Evolutionary conservation across 2,329 filamentous ascomycete genomes (phyloP).

Genomic region (Fusarium transvaalense): DNA sequence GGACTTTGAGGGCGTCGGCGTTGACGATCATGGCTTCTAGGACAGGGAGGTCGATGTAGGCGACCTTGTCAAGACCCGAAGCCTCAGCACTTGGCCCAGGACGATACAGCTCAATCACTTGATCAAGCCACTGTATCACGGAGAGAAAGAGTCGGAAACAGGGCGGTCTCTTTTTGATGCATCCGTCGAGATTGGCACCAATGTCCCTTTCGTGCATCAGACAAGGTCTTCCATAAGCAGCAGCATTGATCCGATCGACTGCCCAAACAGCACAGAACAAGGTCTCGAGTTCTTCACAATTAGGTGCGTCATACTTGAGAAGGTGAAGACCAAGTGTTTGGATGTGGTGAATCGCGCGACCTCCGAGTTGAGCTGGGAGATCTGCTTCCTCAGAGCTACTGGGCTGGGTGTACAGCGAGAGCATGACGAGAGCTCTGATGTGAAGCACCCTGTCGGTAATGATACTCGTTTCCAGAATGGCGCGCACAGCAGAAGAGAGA

Average conservation of each 20-base stretch:
- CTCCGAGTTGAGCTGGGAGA: slow-evolving; percentile 65
- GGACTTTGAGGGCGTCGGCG: slow-evolving; percentile 63
- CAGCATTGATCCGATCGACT: slow-evolving; percentile 69
- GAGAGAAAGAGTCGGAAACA: slow-evolving; percentile 69
- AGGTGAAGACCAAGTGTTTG: slow-evolving; percentile 69
- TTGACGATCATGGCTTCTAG: slow-evolving; percentile 70
- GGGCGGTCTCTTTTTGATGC: slow-evolving; percentile 64
- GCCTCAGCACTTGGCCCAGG: slow-evolving; percentile 61
- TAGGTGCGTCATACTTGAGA: slow-evolving; percentile 55
- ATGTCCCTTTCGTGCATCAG: slow-evolving; percentile 72
- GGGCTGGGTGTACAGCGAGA: slow-evolving; percentile 72
- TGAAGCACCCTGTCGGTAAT: slow-evolving; percentile 67
- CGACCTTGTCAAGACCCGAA: slow-evolving; percentile 58
- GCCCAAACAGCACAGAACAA: slow-evolving; percentile 72
- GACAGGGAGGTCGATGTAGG: slow-evolving; percentile 66
- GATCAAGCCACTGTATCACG: slow-evolving; percentile 67
- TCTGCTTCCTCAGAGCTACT: slow-evolving; percentile 66
- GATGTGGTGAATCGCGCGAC: slow-evolving; percentile 67
- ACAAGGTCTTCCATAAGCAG: slow-evolving; percentile 70
- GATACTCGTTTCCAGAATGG: slow-evolving; percentile 65
- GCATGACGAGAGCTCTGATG: slow-evolving; percentile 65
- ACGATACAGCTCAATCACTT: slow-evolving; percentile 71
- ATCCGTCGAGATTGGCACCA: slow-evolving; percentile 64
- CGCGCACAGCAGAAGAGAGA: slow-evolving; percentile 62
- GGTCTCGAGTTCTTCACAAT: slow-evolving; percentile 59